Base-by-base conservation (phyloP, 2,329 filamentous ascomycete genomes). In the Aureobasidium sp. region DNA sequence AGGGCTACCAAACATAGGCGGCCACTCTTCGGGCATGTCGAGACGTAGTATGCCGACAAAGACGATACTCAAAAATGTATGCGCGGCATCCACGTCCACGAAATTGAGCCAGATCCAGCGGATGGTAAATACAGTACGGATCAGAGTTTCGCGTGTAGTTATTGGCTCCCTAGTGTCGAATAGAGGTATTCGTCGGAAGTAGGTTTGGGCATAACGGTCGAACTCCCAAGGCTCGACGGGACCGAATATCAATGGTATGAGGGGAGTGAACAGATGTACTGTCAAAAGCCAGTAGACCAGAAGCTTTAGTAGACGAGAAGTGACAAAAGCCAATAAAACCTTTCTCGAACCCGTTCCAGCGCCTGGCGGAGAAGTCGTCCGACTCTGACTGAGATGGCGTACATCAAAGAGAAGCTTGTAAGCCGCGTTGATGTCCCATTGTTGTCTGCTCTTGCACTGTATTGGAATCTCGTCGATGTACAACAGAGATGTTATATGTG, bases 21-120 rank as follows among this genome's bases (percentile, higher is more conserved):
- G 64, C 64, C 64, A 65, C 16, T 62, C 64, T n/a, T 39, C 54
- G 8, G 62, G 62, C 32, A 41, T 25, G 29, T 65, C 64, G 8
- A 63, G 52, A 15, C 44, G 48, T 15, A 63, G 25, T 15, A 65
- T 7, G 1, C 25, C 49, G 2, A 65, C 64, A n/a, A 63, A 65
- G 15, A 41, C 3, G 29, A 58, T 44, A 13, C 41, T 36, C 6
- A 58, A n/a, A n/a, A 58, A 27, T n/a, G 30, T 47, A 41, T 58
- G 54, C 10, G 39, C 39, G 41, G 41, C 44, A 39, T 58, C 54
- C 5, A 58, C 30, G 13, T 45, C 44, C 29, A 44, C 39, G 39
- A 47, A 45, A 10, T 30, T 48, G n/a, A 44, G 41, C 54, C 54
- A 58, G 4, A 47, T 37, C 54, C 54, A 58, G 16, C 44, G 44